These are phyloP conservation scores for Maudiozyma humilis DNA, from an alignment of 1,139 yeast species.

Conservation along the genomic window DNA sequence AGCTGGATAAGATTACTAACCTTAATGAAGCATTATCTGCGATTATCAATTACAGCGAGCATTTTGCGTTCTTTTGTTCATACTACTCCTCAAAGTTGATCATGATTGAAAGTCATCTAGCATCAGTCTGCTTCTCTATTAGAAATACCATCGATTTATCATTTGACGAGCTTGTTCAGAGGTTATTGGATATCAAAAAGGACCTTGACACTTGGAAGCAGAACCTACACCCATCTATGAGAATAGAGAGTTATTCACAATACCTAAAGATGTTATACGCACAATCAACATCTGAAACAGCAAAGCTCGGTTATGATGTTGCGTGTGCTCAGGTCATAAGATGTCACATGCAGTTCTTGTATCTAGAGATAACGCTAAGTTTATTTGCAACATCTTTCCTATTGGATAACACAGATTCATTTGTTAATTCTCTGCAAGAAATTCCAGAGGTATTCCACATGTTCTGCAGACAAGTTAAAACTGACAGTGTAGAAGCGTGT, in stretches of 20 bases:
- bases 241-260: slow-evolving; percentile 19
- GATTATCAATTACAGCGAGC: slow-evolving; percentile 16
- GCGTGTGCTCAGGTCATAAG: slow-evolving; percentile 20
- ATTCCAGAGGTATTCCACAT: slow-evolving; percentile 12
- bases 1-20: slow-evolving; percentile 11
- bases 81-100: slow-evolving; percentile 17
- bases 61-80: slow-evolving; percentile 19
- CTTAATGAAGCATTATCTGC: slow-evolving; percentile 16
- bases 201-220: slow-evolving; percentile 20
- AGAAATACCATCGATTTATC: slow-evolving; percentile 14
- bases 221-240: slow-evolving; percentile 21
- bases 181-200: slow-evolving; percentile 13
- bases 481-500: slow-evolving; percentile 14
- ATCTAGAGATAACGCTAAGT: slow-evolving; percentile 15
- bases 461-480: slow-evolving; percentile 13
- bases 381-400: slow-evolving; percentile 17
- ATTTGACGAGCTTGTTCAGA: slow-evolving; percentile 21
- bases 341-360: slow-evolving; percentile 20
- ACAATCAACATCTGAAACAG: slow-evolving; percentile 15
- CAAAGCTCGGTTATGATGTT: slow-evolving; percentile 19
- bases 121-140: slow-evolving; percentile 18
- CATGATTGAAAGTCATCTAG: slow-evolving; percentile 16
- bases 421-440: slow-evolving; percentile 11
- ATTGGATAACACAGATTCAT: slow-evolving; percentile 15
- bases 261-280: slow-evolving; percentile 18